Evolutionary conservation across 2,329 filamentous ascomycete species (phyloP).

Genomic region (Pestalotiopsis sp.): DNA sequence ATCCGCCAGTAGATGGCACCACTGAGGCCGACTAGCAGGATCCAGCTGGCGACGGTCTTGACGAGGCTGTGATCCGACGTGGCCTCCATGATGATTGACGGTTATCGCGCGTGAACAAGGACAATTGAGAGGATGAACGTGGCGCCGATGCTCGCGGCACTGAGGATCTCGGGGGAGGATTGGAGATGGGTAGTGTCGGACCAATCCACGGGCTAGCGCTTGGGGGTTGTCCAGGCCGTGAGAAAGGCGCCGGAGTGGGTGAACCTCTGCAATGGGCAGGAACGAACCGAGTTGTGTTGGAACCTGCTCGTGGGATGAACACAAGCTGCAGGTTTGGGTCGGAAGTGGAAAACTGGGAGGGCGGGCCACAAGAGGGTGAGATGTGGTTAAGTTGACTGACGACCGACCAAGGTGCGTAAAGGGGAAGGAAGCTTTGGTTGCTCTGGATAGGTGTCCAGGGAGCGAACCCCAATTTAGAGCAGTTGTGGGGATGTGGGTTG

Average conservation of each 20-base stretch:
- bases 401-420: background rate
- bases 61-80: slow-evolving; percentile 26
- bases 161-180: slow-evolving; percentile 1
- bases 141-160: slow-evolving; percentile 4
- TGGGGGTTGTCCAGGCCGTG: background rate
- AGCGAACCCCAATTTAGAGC: slow-evolving; percentile 2
- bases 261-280: background rate
- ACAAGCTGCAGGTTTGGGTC: background rate
- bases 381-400: background rate
- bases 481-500: slow-evolving; percentile 3
- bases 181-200: slow-evolving; percentile 12
- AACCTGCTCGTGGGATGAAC: background rate
- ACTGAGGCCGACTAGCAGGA: slow-evolving; percentile 30
- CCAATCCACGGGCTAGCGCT: background rate
- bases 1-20: slow-evolving; percentile 24
- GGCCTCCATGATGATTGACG: slow-evolving; percentile 26
- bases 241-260: background rate
- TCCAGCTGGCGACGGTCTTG: slow-evolving; percentile 40
- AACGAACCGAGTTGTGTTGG: background rate
- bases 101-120: background rate
- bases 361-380: background rate
- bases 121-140: background rate
- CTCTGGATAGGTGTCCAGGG: background rate
- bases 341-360: background rate
- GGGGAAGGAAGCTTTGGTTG: background rate